Evolutionary conservation across 2,329 filamentous ascomycete species (phyloP).

Genomic region (Neopestalotiopsis rosae): DNA sequence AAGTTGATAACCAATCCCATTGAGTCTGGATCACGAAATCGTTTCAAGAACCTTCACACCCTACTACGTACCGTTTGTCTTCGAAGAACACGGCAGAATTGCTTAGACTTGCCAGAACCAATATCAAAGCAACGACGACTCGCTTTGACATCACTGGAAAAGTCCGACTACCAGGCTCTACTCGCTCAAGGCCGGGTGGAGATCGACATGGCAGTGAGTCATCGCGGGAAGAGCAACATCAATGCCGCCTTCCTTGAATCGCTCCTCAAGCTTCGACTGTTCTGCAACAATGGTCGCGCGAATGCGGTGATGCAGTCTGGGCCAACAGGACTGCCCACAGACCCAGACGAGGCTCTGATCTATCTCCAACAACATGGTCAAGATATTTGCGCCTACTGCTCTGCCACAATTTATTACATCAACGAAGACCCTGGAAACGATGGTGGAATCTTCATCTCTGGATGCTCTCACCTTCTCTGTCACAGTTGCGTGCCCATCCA

Average conservation of each 20-base stretch:
- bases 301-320: conserved; percentile 8
- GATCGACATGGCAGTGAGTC: neutral
- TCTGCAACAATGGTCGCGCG: neutral
- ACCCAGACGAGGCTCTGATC: conserved; percentile 10
- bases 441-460: neutral
- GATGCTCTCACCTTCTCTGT: neutral
- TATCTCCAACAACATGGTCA: neutral
- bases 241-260: neutral
- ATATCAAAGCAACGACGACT: neutral
- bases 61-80: neutral
- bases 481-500: neutral
- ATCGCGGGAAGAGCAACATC: neutral
- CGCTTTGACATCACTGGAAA: neutral
- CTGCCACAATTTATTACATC: neutral
- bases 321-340: conserved; percentile 2
- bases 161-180: neutral
- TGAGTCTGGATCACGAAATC: neutral
- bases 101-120: neutral
- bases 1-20: neutral
- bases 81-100: neutral
- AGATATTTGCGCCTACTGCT: neutral
- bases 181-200: neutral
- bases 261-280: neutral
- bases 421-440: neutral
- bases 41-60: neutral